Percentiles rank a stretch among this genome's conserved stretches.
Evolutionary conservation across 495 filamentous ascomycete species (phyloP).

Genomic region (Penicillium ochrochloron): DNA sequence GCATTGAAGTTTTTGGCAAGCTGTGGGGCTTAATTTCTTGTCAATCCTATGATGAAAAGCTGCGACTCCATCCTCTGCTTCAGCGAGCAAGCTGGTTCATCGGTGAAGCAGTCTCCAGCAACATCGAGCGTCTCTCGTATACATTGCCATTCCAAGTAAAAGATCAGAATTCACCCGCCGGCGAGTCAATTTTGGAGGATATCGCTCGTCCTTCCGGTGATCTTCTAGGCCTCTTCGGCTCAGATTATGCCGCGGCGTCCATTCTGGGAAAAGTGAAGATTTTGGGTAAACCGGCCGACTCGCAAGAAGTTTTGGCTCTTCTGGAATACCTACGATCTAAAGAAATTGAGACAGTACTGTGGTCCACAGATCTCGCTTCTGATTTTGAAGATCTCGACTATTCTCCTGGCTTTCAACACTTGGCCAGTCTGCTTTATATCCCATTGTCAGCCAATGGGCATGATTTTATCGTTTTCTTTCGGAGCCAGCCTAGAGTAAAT

Average conservation of each 20-base stretch:
- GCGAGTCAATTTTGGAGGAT: neutral
- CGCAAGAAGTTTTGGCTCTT: constrained; percentile 78
- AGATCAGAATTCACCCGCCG: neutral
- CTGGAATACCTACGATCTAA: constrained; percentile 80
- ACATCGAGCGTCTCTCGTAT: constrained; percentile 85
- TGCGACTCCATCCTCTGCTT: constrained; percentile 82
- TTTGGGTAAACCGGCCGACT: constrained; percentile 71
- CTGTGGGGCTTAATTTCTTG: constrained; percentile 87
- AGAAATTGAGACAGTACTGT: constrained; percentile 69
- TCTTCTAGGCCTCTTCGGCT: constrained; percentile 42
- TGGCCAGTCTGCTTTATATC: constrained; percentile 78
- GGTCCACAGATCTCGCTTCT: constrained; percentile 68
- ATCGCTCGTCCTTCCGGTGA: constrained; percentile 20
- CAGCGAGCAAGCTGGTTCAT: constrained; percentile 83
- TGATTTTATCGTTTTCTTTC: constrained; percentile 91
- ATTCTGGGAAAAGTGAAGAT: constrained; percentile 85
- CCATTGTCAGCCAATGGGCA: constrained; percentile 70
- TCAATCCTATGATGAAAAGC: constrained; percentile 76
- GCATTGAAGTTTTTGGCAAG: constrained; percentile 81
- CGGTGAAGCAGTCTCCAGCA: constrained; percentile 77
- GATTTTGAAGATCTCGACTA: constrained; percentile 86
- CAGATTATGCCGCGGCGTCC: constrained; percentile 79
- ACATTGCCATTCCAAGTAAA: constrained; percentile 67
- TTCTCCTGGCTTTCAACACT: constrained; percentile 70
- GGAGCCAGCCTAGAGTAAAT: constrained; percentile 32